phyloP scores from a whole-genome alignment of 73 alveolate genomes.

The Paramecium pentaurelia region DNA sequence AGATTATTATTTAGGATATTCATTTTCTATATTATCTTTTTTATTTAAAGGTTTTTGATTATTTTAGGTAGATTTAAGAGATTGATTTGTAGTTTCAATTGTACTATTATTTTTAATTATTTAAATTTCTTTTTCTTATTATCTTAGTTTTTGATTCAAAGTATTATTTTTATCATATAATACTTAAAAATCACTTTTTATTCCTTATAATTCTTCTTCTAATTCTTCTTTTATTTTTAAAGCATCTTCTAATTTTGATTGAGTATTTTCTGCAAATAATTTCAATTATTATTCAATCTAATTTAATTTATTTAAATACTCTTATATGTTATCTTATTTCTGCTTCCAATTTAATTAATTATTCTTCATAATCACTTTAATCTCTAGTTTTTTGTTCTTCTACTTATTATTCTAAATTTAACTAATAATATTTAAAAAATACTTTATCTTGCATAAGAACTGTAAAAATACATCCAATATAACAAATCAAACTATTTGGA shows the following conservation, averaged over 20 bases:
- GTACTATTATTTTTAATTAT: not conserved
- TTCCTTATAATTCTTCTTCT: not conserved
- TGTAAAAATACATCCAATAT: constrained; percentile 41
- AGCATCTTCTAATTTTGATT: constrained; percentile 39
- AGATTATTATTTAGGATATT: not conserved
- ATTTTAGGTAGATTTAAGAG: not conserved
- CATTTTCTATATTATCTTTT: constrained; percentile 9
- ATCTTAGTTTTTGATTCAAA: not conserved
- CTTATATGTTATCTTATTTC: constrained; percentile 37
- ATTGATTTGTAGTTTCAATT: not conserved
- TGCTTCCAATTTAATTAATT: constrained; percentile 30
- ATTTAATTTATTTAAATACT: not conserved
- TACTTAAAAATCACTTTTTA: not conserved
- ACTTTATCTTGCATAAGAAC: constrained; percentile 6
- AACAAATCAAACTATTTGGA: constrained; percentile 17
- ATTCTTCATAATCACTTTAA: constrained; percentile 31
- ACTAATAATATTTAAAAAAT: not conserved
- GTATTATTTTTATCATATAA: not conserved
- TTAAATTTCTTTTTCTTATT: not conserved
- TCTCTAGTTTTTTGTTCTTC: constrained; percentile 32
- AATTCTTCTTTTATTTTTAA: not conserved
- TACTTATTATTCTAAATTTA: constrained; percentile 42
- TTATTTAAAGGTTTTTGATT: not conserved
- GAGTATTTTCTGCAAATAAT: constrained; percentile 14
- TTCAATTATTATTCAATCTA: constrained; percentile 43